Evolutionary conservation across 306 rosid species (phyloP), one percentile per base, ranked within the genome.

Genomic region (Echinosophora koreensis): DNA sequence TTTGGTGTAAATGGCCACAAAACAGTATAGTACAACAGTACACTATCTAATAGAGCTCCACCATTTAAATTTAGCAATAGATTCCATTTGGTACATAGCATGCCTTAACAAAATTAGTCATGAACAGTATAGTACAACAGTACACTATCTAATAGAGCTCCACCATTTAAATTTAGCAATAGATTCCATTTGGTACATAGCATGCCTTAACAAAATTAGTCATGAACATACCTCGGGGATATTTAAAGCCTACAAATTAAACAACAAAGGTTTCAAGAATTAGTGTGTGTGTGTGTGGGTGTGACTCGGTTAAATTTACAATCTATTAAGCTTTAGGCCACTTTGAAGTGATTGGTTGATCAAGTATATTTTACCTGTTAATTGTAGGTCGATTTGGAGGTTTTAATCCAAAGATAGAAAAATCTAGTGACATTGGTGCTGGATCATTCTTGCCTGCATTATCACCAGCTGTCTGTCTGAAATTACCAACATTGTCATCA

Each of bases 371-470:
- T 83, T 83, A 95, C 99, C 99, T 95, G 87, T 86, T 92, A 74
- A 95, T 90, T 34, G 97, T 95, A 74, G 99, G 99, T 78, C 97
- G 90, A 84, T 88, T 91, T 52, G 97, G 95, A 84, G 99, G 94
- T 65, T 92, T 89, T 54, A 90, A 83, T 50, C 90, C 97, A 88
- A 92, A 95, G 70, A 92, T 59, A 67, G 99, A 95, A 85, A 95
- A 95, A 86, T 95, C 97, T 16, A 95, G 81, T 1, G 99, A 92
- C 89, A 88, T 87, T 16, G 97, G 87, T 10, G 85, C 87, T 1
- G 79, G 79, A 34, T 87, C 97, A 83, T 77, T 92, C 88, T 86
- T 85, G 79, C 93, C 90, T 16, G 88, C 69, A 88, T 87, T 86
- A 81, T 83, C 97, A 83, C 87, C 90, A 70, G 66, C 85, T 44